Base-by-base conservation (phyloP, 2,329 filamentous ascomycete genomes). In the Curvularia verruculosa region DNA sequence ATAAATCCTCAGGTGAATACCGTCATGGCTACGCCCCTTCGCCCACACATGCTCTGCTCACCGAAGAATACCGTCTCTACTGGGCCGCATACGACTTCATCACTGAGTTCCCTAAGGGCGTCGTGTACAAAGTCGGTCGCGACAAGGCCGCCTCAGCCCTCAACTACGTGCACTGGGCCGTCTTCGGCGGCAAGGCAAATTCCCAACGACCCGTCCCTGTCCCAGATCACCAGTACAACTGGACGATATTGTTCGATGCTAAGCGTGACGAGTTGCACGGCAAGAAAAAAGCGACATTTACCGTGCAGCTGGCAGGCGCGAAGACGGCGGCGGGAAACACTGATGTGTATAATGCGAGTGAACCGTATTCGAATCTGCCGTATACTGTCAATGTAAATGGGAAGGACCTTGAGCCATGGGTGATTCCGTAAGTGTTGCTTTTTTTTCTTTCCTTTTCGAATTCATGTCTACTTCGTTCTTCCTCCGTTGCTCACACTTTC, bases 121-220 rank as follows among this genome's bases (percentile, higher is more conserved):
- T 89, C 0, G 78, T 76, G 21, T 89, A 84, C 74, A 80, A 81
- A 13, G 81, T 89, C 1, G 85, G 85, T 9, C 72, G 58, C 72
- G 84, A 24, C 77, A 77, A 18, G 69, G 74, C 10, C 84, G 86
- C 63, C 9, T 24, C 37, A n/a, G 54, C 54, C 5, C 77, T 87
- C 58, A 89, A 89, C 71, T 87, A 87, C 53, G 82, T 88, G 3
- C 87, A 89, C 68, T 89, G 86, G 87, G 84, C 82, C 54, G 84
- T 86, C 8, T 88, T 86, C 63, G 85, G 85, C 1, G 83, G 83
- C 1, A 76, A 82, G 26, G 83, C 77, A 1, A 83, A 86, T 69
- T 80, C 71, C 3, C 46, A 78, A 2, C 77, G 83, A 3, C 0
- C 71, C 77, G 1, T 73, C 79, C 43, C 78, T 48, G 75, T 51